These are phyloP conservation scores for Plantago lanceolata DNA, from an alignment of 305 asterid species.

Conservation along the genomic window DNA sequence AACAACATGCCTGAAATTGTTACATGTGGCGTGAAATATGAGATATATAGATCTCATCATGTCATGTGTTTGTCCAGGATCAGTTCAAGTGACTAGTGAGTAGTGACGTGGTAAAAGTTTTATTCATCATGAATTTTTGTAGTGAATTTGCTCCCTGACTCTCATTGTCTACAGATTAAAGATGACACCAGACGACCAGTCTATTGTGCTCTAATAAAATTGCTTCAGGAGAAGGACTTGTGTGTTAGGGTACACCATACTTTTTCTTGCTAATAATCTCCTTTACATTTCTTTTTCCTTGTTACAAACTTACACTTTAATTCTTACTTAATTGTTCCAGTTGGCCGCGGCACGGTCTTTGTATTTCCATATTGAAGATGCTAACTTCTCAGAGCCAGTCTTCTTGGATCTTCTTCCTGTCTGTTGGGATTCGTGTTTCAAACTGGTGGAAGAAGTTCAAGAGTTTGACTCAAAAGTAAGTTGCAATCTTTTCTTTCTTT, in stretches of 20 bases:
- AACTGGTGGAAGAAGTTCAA: conserved; percentile 79
- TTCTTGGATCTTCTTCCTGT: conserved; percentile 76
- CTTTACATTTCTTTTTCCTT: conserved; percentile 6
- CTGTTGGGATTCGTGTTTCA: conserved; percentile 90
- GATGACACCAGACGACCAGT: conserved; percentile 85
- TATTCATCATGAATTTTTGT: conserved; percentile 16
- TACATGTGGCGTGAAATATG: conserved; percentile 5
- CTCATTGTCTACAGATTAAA: conserved; percentile 56
- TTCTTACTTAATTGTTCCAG: conserved; percentile 41
- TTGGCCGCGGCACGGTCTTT: conserved; percentile 90
- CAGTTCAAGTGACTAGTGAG: conserved; percentile 18
- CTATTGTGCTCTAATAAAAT: conserved; percentile 79
- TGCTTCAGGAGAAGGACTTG: conserved; percentile 86
- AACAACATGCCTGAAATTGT: conserved; percentile 6
- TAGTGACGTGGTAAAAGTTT: conserved; percentile 6
- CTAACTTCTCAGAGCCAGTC: conserved; percentile 78
- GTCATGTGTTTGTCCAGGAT: conserved; percentile 7
- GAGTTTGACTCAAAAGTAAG: conserved; percentile 94
- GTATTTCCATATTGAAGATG: conserved; percentile 90
- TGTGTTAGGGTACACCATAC: conserved; percentile 74
- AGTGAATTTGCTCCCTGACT: conserved; percentile 21
- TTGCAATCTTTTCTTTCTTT: conserved; percentile 16
- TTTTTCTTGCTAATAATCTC: conserved; percentile 18
- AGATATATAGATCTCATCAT: conserved; percentile 7
- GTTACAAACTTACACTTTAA: conserved; percentile 9